A percentile compares a stretch with the other conserved stretches of the same genome.
phyloP scores from a whole-genome alignment of 83 land plant genomes.

The Isoetes engelmannii region DNA sequence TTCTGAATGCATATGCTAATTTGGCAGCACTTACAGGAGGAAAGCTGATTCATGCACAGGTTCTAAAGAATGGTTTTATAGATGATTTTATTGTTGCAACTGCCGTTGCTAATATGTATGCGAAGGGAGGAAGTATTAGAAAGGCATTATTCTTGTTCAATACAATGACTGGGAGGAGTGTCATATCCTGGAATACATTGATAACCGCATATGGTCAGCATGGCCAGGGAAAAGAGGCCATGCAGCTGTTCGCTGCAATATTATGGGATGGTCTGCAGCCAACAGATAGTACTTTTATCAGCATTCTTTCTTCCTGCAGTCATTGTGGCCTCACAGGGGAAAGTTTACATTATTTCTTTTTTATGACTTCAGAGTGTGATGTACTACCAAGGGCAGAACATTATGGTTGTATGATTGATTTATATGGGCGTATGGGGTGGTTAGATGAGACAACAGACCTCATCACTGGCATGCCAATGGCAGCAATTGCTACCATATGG shows the following conservation, averaged over 20 bases:
- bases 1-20: slow-evolving; percentile 33
- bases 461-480: slow-evolving; percentile 27
- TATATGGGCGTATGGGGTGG: slow-evolving; percentile 29
- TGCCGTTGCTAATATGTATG: slow-evolving; percentile 35
- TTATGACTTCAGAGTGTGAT: slow-evolving; percentile 23
- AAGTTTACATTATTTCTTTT: slow-evolving; percentile 26
- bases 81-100: slow-evolving; percentile 28
- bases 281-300: slow-evolving; percentile 33
- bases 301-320: slow-evolving; percentile 17
- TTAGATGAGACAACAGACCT: slow-evolving; percentile 32
- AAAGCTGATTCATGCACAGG: slow-evolving; percentile 26
- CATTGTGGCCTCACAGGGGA: slow-evolving; percentile 26
- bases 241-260: slow-evolving; percentile 26
- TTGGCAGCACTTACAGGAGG: slow-evolving; percentile 33
- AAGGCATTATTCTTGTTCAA: not conserved
- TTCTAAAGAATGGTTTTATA: slow-evolving; percentile 29
- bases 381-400: slow-evolving; percentile 28
- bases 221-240: slow-evolving; percentile 18
- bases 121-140: not conserved
- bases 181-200: slow-evolving; percentile 19
- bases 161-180: slow-evolving; percentile 21
- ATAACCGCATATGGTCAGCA: slow-evolving; percentile 35
- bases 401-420: slow-evolving; percentile 5
- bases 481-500: slow-evolving; percentile 32
- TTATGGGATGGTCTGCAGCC: slow-evolving; percentile 23